Conservation (phyloP, 208 protist genomes). For the Leishmania tropica region DNA sequence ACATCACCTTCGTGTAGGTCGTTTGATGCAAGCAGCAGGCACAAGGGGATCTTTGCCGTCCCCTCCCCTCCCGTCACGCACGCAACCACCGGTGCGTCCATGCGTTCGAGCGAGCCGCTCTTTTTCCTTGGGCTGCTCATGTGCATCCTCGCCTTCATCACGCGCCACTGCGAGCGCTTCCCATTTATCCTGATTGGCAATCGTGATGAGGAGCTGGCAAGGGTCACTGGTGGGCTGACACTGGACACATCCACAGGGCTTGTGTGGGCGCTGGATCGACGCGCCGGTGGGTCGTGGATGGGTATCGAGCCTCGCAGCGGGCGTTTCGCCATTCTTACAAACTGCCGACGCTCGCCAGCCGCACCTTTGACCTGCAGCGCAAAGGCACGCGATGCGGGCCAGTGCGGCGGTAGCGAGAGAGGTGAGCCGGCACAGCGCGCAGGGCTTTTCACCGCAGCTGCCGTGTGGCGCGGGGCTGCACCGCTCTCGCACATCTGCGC, state of each 20-base stretch:
- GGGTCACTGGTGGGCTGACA: slow-evolving; percentile 38
- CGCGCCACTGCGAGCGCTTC: slow-evolving; percentile 52
- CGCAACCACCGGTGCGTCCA: neutral
- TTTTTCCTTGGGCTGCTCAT: slow-evolving; percentile 15
- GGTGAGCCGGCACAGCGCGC: neutral
- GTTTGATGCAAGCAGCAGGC: neutral
- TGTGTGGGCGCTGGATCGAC: slow-evolving; percentile 49
- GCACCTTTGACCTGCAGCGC: slow-evolving; percentile 30
- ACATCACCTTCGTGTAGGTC: neutral
- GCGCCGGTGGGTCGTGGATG: slow-evolving; percentile 73
- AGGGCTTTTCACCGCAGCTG: neutral
- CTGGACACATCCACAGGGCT: slow-evolving; percentile 36
- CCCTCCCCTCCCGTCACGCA: neutral
- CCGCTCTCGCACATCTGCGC: slow-evolving; percentile 40
- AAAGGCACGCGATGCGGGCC: neutral
- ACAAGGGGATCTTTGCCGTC: neutral
- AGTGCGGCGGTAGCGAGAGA: neutral
- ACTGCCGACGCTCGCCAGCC: slow-evolving; percentile 47
- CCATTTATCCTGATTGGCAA: slow-evolving; percentile 67
- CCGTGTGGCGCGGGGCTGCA: slow-evolving; percentile 45
- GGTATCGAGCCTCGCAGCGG: slow-evolving; percentile 53
- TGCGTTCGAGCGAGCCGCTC: neutral
- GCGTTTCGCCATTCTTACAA: slow-evolving; percentile 62
- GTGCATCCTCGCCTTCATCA: slow-evolving; percentile 69
- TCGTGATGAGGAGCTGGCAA: slow-evolving; percentile 54